A percentile compares a stretch with the other conserved stretches of the same genome.
Evolutionary conservation across 306 rosid species (phyloP).

Genomic region (Citrullus amarus): DNA sequence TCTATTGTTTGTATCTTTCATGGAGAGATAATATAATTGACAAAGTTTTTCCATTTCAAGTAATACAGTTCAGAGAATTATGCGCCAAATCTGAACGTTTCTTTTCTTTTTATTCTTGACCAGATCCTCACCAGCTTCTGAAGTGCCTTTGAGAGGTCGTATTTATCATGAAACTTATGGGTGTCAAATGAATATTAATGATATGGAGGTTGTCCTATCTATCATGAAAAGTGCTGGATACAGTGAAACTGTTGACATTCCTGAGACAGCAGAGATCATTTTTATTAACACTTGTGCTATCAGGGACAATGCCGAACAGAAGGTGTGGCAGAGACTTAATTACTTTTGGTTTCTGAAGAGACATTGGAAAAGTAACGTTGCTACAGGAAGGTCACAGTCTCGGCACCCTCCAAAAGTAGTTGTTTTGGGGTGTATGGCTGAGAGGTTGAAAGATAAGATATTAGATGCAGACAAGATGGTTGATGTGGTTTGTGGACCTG

Average conservation of each 20-base stretch:
- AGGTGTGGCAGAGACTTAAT: slow-evolving; percentile 98
- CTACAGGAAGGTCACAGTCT: slow-evolving; percentile 65
- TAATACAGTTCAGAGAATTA: neutral
- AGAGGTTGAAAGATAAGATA: slow-evolving; percentile 90
- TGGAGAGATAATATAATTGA: neutral
- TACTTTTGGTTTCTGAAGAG: slow-evolving; percentile 98
- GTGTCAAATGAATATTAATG: slow-evolving; percentile 93
- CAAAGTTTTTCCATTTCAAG: neutral
- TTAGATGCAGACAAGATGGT: slow-evolving; percentile 94
- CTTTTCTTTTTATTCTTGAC: neutral
- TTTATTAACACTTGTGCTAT: slow-evolving; percentile 96
- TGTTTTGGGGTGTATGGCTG: slow-evolving; percentile 98
- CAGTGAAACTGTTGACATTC: slow-evolving; percentile 51
- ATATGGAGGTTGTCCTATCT: slow-evolving; percentile 86
- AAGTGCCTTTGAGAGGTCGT: slow-evolving; percentile 52
- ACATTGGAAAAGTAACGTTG: slow-evolving; percentile 80
- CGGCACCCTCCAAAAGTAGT: slow-evolving; percentile 76
- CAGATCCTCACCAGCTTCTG: slow-evolving; percentile 39
- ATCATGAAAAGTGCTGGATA: slow-evolving; percentile 88
- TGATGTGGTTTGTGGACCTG: slow-evolving; percentile 95
- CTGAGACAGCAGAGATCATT: slow-evolving; percentile 88
- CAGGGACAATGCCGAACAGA: slow-evolving; percentile 94
- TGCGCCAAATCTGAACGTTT: neutral
- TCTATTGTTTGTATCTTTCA: neutral
- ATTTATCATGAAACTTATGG: slow-evolving; percentile 97